Base-by-base conservation (phyloP, 768 basidiomycete species). In the Pulveroboletus ravenelii region DNA sequence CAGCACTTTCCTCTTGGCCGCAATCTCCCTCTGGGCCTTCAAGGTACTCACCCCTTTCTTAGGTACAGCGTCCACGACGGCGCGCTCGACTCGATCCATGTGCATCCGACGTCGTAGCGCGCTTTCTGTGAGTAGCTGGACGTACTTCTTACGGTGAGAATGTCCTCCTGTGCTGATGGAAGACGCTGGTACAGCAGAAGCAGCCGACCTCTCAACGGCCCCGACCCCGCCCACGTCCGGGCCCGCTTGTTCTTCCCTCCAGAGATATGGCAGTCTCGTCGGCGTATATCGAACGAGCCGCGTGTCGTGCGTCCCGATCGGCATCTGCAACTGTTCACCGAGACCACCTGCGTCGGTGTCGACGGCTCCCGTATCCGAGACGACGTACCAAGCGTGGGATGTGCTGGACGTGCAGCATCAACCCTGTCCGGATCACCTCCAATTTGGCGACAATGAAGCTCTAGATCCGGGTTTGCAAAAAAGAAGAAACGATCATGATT, bases 111-210 rank as follows among this genome's bases (percentile, higher is more conserved):
- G 63, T 6, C 64, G 56, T 23, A 53, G 5, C 1, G 56, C 45
- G 23, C 64, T 56, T 2, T 64, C 59, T 9, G 54, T 48, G 25
- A 64, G 55, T 25, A 64, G 13, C 5, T 61, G 40, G 0, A 64
- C 54, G n/a, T 9, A 66, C 50, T 51, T 53, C 35, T 51, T 61
- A 32, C 64, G 40, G 1, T 46, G 44, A 6, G 41, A n/a, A 4
- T 18, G 45, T 1, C 6, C 27, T n/a, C 32, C 48, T 10, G 31
- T 25, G 15, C 15, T 13, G 23, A 15, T 32, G 9, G 34, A n/a
- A 10, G 47, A n/a, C 29, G 38, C n/a, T 0, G 36, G 14, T 7
- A 14, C 5, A 1, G 34, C 17, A 0, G 46, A 23, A 1, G 25
- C 47, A 0, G 17, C 18, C 3, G 41, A 6, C 13, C 3, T 14